phyloP scores from a whole-genome alignment of 164 flowering plant genomes.

The Sedum album region DNA sequence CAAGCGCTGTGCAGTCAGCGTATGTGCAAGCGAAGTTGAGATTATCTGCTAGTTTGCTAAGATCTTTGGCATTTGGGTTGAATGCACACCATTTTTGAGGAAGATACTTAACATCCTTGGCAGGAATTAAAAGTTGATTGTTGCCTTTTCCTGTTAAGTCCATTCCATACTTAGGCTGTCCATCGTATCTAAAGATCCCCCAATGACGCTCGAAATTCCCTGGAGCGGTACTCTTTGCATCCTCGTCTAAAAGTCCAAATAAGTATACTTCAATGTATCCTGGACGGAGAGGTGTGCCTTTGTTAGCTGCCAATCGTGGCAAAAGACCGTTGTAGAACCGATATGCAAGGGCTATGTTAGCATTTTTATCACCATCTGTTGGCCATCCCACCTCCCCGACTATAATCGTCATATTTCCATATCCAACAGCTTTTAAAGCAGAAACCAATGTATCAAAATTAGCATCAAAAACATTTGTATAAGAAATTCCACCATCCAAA shows the following conservation, averaged over 20 bases:
- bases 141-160: slow-evolving; percentile 60
- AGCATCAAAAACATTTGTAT: slow-evolving; percentile 8
- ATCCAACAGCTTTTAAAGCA: background rate
- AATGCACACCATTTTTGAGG: slow-evolving; percentile 62
- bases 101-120: slow-evolving; percentile 55
- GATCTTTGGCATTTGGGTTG: slow-evolving; percentile 21
- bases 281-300: background rate
- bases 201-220: slow-evolving; percentile 89
- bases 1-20: slow-evolving; percentile 66
- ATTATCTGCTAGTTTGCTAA: slow-evolving; percentile 26
- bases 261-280: slow-evolving; percentile 42
- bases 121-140: slow-evolving; percentile 36
- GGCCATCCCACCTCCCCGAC: background rate
- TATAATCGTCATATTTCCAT: background rate
- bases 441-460: background rate
- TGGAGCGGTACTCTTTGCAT: slow-evolving; percentile 70
- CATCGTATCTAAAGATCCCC: slow-evolving; percentile 84
- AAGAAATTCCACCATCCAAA: slow-evolving; percentile 22
- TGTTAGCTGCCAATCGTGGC: slow-evolving; percentile 4
- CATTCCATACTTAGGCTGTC: slow-evolving; percentile 64
- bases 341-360: slow-evolving; percentile 18
- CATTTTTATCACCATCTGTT: background rate
- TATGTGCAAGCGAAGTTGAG: slow-evolving; percentile 55
- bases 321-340: slow-evolving; percentile 39
- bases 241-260: slow-evolving; percentile 69